Base-by-base conservation (phyloP, 148 eudicot species). In the Rhododendron molle region DNA sequence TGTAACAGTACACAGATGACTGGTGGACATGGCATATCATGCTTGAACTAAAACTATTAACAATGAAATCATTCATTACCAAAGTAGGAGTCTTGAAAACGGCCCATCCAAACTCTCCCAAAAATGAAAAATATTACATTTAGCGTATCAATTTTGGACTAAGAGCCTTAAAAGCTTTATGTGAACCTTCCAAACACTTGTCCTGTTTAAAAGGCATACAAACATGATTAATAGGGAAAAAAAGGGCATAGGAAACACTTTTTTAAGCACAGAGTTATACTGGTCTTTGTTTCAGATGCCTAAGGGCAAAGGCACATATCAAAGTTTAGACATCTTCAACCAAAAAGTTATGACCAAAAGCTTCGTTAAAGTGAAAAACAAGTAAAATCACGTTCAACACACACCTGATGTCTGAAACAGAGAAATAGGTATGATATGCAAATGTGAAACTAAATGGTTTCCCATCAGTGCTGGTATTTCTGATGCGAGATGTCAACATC, bases 341-440 rank as follows among this genome's bases (percentile, higher is more conserved):
- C 50, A 60, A 62, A 14, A 60, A 23, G 46, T 74, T 34, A 74
- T 15, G 43, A 74, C n/a, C 46, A 36, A 34, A 74, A 36, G 52
- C 71, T 58, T 74, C 36, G 23, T 52, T n/a, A 18, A 88, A 58
- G 67, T 20, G 46, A 40, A 86, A 67, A 80, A 44, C 54, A 65
- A 81, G 15, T 3, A 83, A 40, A 67, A 67, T 71, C 43, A 43
- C 83, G 18, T 78, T 81, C 46, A 62, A 67, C 18, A 86, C 14
- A 72, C 90, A 96, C 99, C 98, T 93, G 93, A 96, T 93, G 89
- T 96, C 97, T 40, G 99, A 94, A 88, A 96, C 97, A 86, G 96
- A 96, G 85, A 95, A 92, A 87, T 95, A 94, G 87, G 96, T 94
- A 88, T 94, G 98, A 91, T 95, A 95, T 30, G 99, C 99, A 93